Evolutionary conservation across 805 yeast species (phyloP), one percentile per base, ranked within the genome.

Genomic region (Phaffomyces thermotolerans): DNA sequence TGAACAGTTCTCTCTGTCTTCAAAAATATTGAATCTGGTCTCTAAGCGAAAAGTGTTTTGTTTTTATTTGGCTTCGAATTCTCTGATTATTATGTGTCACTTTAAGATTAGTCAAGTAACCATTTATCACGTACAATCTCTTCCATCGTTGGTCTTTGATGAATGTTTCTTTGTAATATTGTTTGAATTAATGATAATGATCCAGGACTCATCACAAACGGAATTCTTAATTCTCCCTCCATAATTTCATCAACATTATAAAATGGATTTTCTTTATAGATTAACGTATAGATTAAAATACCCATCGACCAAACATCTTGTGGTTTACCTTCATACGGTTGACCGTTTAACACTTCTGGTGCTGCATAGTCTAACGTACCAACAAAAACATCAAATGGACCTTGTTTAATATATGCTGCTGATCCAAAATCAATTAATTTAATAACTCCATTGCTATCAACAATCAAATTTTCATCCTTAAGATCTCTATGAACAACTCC

Each of bases 231-330:
- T 39, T 83, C 90, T 1, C 95, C 96, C 52, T 88, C 96, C 78
- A 90, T 78, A 42, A 93, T 93, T 61, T 90, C 98, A 62, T 91
- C 97, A 39, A 90, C 95, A 59, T 87, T 89, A 62, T 88, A 87
- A 57, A 91, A 93, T 8, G 99, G 99, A 56, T 91, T 90, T 59
- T 93, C 98, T 59, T 90, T 87, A 70, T 84, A 93, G 7, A 91
- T 72, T 57, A 93, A 76, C 0, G 97, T 93, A 65, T 90, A 93
- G 20, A 93, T 67, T 45, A 93, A 67, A 20, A 93, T 85, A 3
- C 99, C 99, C 58, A 91, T 71, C 0, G 98, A 96, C 99, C 99
- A 93, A 2, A 90, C 82, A 64, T 93, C 99, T 62, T 93, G 99
- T 4, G 95, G 91, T 59, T 78, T 83, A 20, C 99, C 99, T 41